Conservation (phyloP, 2,329 filamentous ascomycete species). For the Atkinsonella hypoxylon region DNA sequence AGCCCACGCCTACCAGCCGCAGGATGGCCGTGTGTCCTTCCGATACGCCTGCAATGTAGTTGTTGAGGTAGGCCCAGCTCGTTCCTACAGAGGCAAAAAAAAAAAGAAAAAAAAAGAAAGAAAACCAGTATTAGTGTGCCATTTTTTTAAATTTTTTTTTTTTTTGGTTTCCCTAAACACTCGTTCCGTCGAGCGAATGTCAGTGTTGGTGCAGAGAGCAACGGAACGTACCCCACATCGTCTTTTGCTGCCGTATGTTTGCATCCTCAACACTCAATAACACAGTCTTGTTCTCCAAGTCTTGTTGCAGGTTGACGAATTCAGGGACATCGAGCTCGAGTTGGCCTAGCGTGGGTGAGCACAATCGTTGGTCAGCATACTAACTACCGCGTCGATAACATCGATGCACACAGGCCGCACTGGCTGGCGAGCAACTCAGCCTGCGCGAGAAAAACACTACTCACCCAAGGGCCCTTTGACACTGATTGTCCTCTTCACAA, state of each 20-base stretch:
- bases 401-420: background rate
- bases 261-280: constrained; percentile 59
- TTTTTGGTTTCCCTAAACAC: background rate
- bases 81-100: constrained; percentile 48
- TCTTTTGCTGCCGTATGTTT: constrained; percentile 61
- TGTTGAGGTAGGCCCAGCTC: constrained; percentile 77
- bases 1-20: constrained; percentile 87
- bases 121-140: background rate
- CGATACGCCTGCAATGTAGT: constrained; percentile 84
- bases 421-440: background rate
- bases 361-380: no score
- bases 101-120: background rate
- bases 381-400: background rate
- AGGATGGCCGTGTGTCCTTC: constrained; percentile 94
- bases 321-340: constrained; percentile 67
- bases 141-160: no score
- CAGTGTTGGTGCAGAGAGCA: background rate
- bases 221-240: constrained; percentile 75
- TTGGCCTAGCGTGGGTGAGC: constrained; percentile 38
- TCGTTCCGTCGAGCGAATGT: background rate
- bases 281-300: constrained; percentile 50
- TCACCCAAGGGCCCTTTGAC: constrained; percentile 71
- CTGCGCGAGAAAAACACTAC: constrained; percentile 14
- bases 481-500: constrained; percentile 55
- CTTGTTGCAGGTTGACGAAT: constrained; percentile 62